Percentiles rank a stretch among this genome's conserved stretches.
Evolutionary conservation across 495 filamentous ascomycete genomes (phyloP).

Genomic region (Penicillium arizonense): DNA sequence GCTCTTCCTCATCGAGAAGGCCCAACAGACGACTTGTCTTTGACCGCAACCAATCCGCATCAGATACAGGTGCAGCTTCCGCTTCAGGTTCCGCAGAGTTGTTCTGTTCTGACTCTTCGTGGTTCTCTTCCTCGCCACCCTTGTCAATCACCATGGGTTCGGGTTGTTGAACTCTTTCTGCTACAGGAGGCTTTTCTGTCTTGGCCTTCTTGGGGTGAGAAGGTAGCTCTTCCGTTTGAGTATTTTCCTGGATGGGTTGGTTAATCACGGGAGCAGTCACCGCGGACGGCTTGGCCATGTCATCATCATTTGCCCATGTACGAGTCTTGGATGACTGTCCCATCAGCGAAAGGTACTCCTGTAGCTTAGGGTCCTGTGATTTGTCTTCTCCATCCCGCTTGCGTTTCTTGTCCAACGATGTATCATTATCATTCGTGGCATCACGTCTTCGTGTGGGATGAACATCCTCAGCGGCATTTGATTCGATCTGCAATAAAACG

Average conservation of each 20-base stretch:
- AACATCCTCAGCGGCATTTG: conserved; percentile 32
- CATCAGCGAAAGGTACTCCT: conserved; percentile 87
- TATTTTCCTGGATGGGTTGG: conserved; percentile 23
- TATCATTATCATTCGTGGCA: conserved; percentile 22
- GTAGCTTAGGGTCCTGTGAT: conserved; percentile 69
- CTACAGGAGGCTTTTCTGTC: conserved; percentile 17
- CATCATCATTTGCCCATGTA: conserved; percentile 62
- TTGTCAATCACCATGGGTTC: conserved; percentile 29
- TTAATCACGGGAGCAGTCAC: conserved; percentile 20
- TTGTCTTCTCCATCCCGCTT: conserved; percentile 48
- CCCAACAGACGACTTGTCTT: conserved; percentile 89
- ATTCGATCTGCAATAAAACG: conserved; percentile 39
- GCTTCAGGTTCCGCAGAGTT: conserved; percentile 13
- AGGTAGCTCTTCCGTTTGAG: conserved; percentile 37
- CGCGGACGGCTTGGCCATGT: conserved; percentile 34
- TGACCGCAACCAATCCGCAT: conserved; percentile 90
- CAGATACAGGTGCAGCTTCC: conserved; percentile 39
- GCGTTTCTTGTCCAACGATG: conserved; percentile 40
- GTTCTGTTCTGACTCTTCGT: conserved; percentile 22
- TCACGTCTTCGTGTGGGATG: conserved; percentile 35
- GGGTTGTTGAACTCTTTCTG: conserved; percentile 7
- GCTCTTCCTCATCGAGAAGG: conserved; percentile 68
- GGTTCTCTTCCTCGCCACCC: conserved; percentile 12
- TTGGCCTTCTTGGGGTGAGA: conserved; percentile 43
- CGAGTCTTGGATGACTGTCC: conserved; percentile 63